Conservation (phyloP, 306 rosid species). For the Carpinus viminea region DNA sequence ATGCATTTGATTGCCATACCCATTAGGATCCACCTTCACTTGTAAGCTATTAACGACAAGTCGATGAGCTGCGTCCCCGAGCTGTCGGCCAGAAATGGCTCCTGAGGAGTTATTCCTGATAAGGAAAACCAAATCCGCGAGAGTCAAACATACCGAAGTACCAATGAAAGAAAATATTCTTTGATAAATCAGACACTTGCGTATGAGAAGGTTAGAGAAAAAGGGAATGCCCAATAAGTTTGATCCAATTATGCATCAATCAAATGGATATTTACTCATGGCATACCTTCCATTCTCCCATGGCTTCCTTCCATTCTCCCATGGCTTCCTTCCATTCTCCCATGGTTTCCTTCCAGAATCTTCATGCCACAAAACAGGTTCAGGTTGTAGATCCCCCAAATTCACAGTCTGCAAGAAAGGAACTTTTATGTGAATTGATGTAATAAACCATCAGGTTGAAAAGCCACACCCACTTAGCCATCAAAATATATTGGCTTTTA, state of each 20-base stretch:
- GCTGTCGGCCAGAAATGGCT: constrained; percentile 57
- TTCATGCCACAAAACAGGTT: constrained; percentile 89
- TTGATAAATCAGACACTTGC: not conserved
- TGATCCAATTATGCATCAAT: not conserved
- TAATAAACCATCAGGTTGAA: not conserved
- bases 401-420: constrained; percentile 53
- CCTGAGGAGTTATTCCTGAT: constrained; percentile 70
- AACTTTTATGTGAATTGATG: not conserved
- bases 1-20: constrained; percentile 33
- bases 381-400: constrained; percentile 69
- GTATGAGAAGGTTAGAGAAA: not conserved
- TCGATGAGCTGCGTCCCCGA: constrained; percentile 71
- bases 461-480: not conserved
- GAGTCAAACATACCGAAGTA: not conserved
- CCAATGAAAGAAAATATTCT: not conserved
- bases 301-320: constrained; percentile 45
- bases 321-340: constrained; percentile 50
- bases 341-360: constrained; percentile 58
- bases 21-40: constrained; percentile 39
- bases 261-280: not conserved
- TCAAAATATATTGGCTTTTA: not conserved
- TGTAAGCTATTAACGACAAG: constrained; percentile 63
- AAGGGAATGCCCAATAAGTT: not conserved
- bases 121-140: constrained; percentile 16
- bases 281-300: constrained; percentile 52